A percentile compares a stretch with the other conserved stretches of the same genome.
Evolutionary conservation across 2,329 filamentous ascomycete genomes (phyloP).

Genomic region (Aureobasidium lini): DNA sequence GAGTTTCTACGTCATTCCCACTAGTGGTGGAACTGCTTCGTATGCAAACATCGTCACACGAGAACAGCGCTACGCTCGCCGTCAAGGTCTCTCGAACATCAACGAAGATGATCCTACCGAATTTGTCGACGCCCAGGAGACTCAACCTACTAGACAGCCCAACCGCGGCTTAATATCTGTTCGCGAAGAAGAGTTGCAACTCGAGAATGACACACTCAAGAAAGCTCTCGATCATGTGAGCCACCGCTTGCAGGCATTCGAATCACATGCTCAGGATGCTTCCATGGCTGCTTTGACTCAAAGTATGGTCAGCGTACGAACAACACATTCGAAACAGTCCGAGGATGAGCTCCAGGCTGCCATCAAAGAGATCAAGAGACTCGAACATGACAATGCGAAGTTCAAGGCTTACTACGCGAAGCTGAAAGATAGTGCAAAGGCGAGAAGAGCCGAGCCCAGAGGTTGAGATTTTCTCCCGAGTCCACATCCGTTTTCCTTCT

Average conservation of each 20-base stretch:
- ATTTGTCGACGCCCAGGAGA: constrained; percentile 82
- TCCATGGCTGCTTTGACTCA: constrained; percentile 68
- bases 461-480: not conserved
- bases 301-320: constrained; percentile 48
- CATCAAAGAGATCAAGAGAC: constrained; percentile 3
- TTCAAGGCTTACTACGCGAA: constrained; percentile 1
- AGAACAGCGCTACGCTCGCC: constrained; percentile 43
- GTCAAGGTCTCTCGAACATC: constrained; percentile 28
- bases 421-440: constrained; percentile 15
- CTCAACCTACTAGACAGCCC: constrained; percentile 38
- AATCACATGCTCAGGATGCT: constrained; percentile 82
- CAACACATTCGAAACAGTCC: not conserved
- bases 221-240: constrained; percentile 79
- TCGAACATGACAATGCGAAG: constrained; percentile 6
- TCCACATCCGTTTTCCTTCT: not conserved
- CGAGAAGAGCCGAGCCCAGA: not conserved
- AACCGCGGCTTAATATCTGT: constrained; percentile 32
- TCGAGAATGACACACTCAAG: constrained; percentile 82
- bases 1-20: constrained; percentile 92
- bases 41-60: constrained; percentile 73
- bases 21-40: constrained; percentile 81
- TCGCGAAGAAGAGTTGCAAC: constrained; percentile 66
- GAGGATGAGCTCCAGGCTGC: constrained; percentile 6
- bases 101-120: constrained; percentile 60
- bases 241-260: constrained; percentile 84